A percentile compares a stretch with the other conserved stretches of the same genome.
phyloP scores from a whole-genome alignment of 441 rosid genomes.

The Hura crepitans region DNA sequence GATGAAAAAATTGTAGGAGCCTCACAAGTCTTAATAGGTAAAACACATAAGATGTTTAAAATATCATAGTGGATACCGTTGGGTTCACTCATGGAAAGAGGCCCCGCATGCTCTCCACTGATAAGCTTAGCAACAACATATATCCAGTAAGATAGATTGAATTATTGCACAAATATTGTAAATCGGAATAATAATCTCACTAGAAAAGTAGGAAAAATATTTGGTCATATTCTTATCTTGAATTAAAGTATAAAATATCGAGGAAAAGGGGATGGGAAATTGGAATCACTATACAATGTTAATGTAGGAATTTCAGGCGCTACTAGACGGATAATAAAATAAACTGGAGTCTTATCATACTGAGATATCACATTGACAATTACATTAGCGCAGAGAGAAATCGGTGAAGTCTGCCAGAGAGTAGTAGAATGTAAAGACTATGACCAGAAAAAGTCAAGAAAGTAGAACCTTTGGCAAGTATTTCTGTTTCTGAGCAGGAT shows the following conservation, averaged over 20 bases:
- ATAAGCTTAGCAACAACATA: conserved; percentile 64
- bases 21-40: not conserved
- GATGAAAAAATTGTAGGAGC: not conserved
- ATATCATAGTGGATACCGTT: conserved; percentile 50
- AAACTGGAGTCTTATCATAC: not conserved
- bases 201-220: not conserved
- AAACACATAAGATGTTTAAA: not conserved
- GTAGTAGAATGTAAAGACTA: not conserved
- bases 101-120: conserved; percentile 95
- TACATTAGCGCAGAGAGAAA: not conserved
- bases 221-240: not conserved
- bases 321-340: not conserved
- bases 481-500: conserved; percentile 66
- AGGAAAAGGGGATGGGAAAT: not conserved
- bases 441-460: not conserved
- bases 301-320: not conserved
- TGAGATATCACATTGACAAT: not conserved
- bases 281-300: not conserved
- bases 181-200: conserved; percentile 14
- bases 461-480: conserved; percentile 78
- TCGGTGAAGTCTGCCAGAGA: not conserved
- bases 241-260: not conserved
- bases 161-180: not conserved
- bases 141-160: conserved; percentile 26
- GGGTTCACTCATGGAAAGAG: conserved; percentile 99